Evolutionary conservation across 176 grass and related monocot genomes (phyloP), one percentile per base, ranked within the genome.

Genomic region (Themeda triandra): DNA sequence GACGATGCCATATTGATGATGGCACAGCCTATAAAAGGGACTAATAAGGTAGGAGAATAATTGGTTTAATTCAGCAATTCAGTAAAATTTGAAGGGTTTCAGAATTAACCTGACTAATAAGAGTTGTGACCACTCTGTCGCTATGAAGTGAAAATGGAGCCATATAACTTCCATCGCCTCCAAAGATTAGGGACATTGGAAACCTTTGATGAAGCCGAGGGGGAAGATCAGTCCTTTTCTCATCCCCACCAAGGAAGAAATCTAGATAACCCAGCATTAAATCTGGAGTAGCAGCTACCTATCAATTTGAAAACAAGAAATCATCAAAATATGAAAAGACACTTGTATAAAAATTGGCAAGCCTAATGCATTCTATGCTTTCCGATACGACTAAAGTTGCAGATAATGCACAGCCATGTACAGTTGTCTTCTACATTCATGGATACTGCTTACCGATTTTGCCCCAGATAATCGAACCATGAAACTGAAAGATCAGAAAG

Each of bases 171-270:
- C 93, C 96, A 81, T 98, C 89, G 35, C 96, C 96, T 39, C 96
- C 96, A 89, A 98, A 98, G 53, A 95, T 86, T 71, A 95, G 82
- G 63, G 87, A 87, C 87, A 98, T 87, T 40, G 96, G 96, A 85
- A 98, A 94, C 86, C 93, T 95, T 88, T 98, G 93, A 81, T 91
- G 89, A 79, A 98, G 91, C 56, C 87, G 85, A 75, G 89, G 84
- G 25, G 96, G 96, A 59, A 98, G 87, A 87, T 98, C 93, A 29
- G 89, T 82, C 68, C 89, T 93, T 86, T 89, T 98, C 88, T 98
- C 96, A 90, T 98, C 96, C 42, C 93, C 96, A 30, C 91, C 96
- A 76, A 98, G 87, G 83, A 95, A 98, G 82, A 98, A 98, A 90
- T 98, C 96, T 48, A 98, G 83, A 93, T 94, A 95, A 30, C 91